A percentile compares a stretch with the other conserved stretches of the same genome.
Conservation (phyloP, 2,329 filamentous ascomycete species). For the Ceratocystis destructans region DNA sequence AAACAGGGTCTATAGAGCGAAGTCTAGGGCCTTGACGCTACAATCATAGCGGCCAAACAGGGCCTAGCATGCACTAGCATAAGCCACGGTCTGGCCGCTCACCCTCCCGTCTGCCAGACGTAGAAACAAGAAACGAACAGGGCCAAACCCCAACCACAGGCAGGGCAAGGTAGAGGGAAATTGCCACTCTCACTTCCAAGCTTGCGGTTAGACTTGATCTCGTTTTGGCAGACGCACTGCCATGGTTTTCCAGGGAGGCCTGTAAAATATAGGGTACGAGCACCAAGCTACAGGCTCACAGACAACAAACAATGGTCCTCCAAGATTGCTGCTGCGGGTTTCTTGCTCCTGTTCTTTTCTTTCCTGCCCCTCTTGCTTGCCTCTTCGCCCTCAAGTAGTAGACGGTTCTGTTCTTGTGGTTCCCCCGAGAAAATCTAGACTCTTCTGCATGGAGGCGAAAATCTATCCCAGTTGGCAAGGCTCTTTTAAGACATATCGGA, state of each 20-base stretch:
- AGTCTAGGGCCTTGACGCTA: background rate
- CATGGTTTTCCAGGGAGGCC: background rate
- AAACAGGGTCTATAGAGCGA: background rate
- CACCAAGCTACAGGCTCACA: background rate
- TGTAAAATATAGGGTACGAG: background rate
- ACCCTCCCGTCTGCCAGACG: background rate
- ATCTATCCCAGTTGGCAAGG: background rate
- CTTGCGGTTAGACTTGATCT: background rate
- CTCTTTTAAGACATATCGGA: background rate
- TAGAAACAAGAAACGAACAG: no score
- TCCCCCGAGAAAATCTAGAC: no score
- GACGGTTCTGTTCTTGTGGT: no score
- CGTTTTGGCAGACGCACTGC: background rate
- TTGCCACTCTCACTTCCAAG: background rate
- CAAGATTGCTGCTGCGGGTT: background rate
- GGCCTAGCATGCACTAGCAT: background rate
- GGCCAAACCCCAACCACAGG: no score
- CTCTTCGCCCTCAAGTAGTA: background rate
- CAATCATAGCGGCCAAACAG: background rate
- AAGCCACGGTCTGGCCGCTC: background rate
- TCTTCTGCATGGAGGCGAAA: no score
- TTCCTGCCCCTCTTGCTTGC: no score
- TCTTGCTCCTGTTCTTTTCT: no score
- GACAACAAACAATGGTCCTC: background rate
- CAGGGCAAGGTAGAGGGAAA: no score